Base-by-base conservation (phyloP, 2,329 filamentous ascomycete species). In the Westerdykella aurantiaca region DNA sequence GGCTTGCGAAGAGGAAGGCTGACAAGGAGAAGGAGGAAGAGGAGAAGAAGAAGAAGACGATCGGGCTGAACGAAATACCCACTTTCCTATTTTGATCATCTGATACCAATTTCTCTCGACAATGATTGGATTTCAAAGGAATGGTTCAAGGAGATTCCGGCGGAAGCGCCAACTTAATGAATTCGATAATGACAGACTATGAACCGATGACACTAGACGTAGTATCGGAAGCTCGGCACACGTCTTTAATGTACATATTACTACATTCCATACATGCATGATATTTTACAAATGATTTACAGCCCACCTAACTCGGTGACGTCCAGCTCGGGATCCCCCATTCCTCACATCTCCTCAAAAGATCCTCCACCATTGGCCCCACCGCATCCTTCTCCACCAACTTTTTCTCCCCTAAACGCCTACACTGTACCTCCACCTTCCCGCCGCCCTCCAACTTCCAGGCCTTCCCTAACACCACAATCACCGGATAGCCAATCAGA, bases 401-500 rank as follows among this genome's bases (percentile, higher is more conserved):
- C 3, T 70, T 61, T 52, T 78, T 83, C 13, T 86, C 57, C 6
- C 73, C 76, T 21, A 91, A 69, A 44, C 78, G 75, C 46, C 87
- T 77, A 67, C 88, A 91, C 60, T 95, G 88, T 23, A 95, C 79
- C 64, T 95, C 89, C 31, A 85, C 78, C n/a, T 71, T 65, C 37
- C 72, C 70, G 10, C 25, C 25, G 2, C 9, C 25, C 13, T 74
- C 67, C 31, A 61, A 54, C 48, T 55, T 58, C 66, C 66, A 69
- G 6, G 47, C 48, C 14, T 52, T 49, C 6, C 91, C 91, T 25
- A 97, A 66, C 2, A 96, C 76, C 11, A 96, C 74, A 7, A 91
- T 75, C 11, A 97, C 74, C 0, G 91, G 91, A 63, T 94, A 95
- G 3, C 93, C 93, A 43, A 91, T 80, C 45, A 93, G 64, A 65